Evolutionary conservation across 192 early-diverging fungal genomes (phyloP), one percentile per base, ranked within the genome.

Genomic region (Umbelopsis ramanniana): DNA sequence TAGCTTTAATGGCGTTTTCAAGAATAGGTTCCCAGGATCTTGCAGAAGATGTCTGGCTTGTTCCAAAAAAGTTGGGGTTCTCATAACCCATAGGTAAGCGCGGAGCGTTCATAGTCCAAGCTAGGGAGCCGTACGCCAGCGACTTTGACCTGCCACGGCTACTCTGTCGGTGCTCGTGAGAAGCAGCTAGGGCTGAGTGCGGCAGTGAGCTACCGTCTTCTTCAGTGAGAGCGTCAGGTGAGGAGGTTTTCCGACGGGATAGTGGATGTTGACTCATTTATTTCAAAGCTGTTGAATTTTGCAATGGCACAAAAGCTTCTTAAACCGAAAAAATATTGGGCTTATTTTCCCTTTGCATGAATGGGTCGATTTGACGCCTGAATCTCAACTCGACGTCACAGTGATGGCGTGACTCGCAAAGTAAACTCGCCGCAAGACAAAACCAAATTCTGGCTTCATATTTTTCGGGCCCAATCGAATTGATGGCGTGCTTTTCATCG

Each of bases 1-100:
- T 90, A n/a, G 92, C 89, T 22, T 83, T 86, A 47, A 92, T 91
- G 12, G 92, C 88, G 8, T 82, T 79, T 74, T 92, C 90, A 43
- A 93, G 77, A 26, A 89, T 93, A 3, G 82, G 81, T 78, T 93
- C 88, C 92, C 92, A 93, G 0, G 83, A 81, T 21, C 71, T 68
- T 6, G 76, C 52, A 17, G 43, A 53, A 37, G 72, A 68, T 4
- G 21, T 26, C 29, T 46, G 35, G 22, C 43, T 45, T 22, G 15
- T 21, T 11, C 33, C 71, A 14, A 63, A 22, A 29, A 63, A 37
- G 19, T 19, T 63, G 10, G 70, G 67, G 19, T n/a, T 46, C 4
- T 50, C 45, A 52, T 48, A 60, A 26, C 70, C 70, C 3, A 78
- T 22, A 21, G 76, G 72, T 7, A 70, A 52, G 24, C 68, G 70